These are phyloP conservation scores for Candida rishiriensis DNA, from an alignment of 805 yeast species.

Conservation along the genomic window DNA sequence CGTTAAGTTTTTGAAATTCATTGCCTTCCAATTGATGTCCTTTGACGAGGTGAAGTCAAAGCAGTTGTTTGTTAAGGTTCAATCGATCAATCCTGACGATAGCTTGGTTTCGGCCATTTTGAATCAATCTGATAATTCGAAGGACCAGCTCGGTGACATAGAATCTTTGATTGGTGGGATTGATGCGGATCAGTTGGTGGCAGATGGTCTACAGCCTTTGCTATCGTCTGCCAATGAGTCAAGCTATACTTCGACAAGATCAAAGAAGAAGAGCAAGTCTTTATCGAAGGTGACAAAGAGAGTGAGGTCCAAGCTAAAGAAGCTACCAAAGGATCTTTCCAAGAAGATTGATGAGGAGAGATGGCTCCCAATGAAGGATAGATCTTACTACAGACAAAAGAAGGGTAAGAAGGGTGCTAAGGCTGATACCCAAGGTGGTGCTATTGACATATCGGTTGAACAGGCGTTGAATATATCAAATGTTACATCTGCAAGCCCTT, in stretches of 20 bases:
- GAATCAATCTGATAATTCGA: constrained; percentile 4
- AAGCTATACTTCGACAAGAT: constrained; percentile 3
- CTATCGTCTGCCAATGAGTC: constrained; percentile 9
- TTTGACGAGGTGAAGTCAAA: constrained; percentile 29
- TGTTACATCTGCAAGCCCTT: constrained; percentile 4
- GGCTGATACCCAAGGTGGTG: constrained; percentile 60
- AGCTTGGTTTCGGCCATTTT: constrained; percentile 20
- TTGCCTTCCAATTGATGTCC: constrained; percentile 36
- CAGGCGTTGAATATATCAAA: constrained; percentile 27
- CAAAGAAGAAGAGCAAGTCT: constrained; percentile 7
- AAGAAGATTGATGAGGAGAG: constrained; percentile 62
- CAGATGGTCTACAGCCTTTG: constrained; percentile 25
- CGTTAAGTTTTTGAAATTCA: constrained; percentile 27
- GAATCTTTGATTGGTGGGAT: constrained; percentile 26
- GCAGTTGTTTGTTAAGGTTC: constrained; percentile 24
- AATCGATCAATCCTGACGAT: constrained; percentile 13
- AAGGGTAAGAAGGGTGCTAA: constrained; percentile 47
- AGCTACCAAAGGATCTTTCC: constrained; percentile 21
- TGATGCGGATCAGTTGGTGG: constrained; percentile 28
- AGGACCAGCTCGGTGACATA: constrained; percentile 15
- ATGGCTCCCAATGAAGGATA: constrained; percentile 87
- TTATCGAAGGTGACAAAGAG: constrained; percentile 18
- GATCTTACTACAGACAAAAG: constrained; percentile 78
- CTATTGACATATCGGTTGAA: constrained; percentile 43
- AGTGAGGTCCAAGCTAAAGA: constrained; percentile 25